Percentiles rank a stretch among this genome's conserved stretches.
Conservation (phyloP, 352 stramenopile genomes). For the Pythium pectinolyticum region DNA sequence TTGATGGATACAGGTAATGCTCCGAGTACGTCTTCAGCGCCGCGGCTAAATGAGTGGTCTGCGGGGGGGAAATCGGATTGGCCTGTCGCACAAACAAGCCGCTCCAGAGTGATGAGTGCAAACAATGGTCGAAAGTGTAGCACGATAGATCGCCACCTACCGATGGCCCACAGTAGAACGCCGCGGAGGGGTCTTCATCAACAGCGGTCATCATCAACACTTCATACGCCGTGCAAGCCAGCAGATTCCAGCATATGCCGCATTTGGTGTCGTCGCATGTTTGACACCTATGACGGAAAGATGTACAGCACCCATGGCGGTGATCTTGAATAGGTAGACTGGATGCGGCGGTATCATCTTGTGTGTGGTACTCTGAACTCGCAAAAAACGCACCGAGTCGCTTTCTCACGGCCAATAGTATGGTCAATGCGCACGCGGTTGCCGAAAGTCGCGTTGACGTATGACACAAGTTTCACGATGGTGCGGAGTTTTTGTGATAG, state of each 20-base stretch:
- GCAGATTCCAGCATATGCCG: slow-evolving; percentile 98
- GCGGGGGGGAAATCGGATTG: slow-evolving; percentile 69
- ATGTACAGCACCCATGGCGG: slow-evolving; percentile 88
- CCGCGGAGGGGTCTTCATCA: slow-evolving; percentile 98
- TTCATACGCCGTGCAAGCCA: slow-evolving; percentile 98
- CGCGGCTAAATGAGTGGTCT: slow-evolving; percentile 71
- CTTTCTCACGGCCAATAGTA: slow-evolving; percentile 97
- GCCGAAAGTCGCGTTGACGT: slow-evolving; percentile 96
- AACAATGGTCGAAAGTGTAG: too few species aligned
- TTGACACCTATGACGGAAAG: slow-evolving; percentile 93
- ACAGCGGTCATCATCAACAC: slow-evolving; percentile 99
- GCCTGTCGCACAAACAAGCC: too few species aligned
- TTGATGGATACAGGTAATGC: slow-evolving; percentile 93
- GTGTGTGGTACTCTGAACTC: slow-evolving; percentile 2
- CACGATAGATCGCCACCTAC: slow-evolving; percentile 29
- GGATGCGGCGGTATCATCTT: too few species aligned
- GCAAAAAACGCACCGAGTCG: slow-evolving; percentile 74
- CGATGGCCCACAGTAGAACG: slow-evolving; percentile 93
- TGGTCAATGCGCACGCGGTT: slow-evolving; percentile 98
- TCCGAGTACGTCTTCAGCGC: slow-evolving; percentile 58
- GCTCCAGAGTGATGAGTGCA: background rate
- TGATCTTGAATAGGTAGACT: slow-evolving; percentile 89
- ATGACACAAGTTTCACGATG: slow-evolving; percentile 92
- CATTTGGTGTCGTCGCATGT: slow-evolving; percentile 94
- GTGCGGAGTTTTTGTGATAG: slow-evolving; percentile 58